Evolutionary conservation across 169 alveolate species (phyloP).

Genomic region (Eimeria maxima): DNA sequence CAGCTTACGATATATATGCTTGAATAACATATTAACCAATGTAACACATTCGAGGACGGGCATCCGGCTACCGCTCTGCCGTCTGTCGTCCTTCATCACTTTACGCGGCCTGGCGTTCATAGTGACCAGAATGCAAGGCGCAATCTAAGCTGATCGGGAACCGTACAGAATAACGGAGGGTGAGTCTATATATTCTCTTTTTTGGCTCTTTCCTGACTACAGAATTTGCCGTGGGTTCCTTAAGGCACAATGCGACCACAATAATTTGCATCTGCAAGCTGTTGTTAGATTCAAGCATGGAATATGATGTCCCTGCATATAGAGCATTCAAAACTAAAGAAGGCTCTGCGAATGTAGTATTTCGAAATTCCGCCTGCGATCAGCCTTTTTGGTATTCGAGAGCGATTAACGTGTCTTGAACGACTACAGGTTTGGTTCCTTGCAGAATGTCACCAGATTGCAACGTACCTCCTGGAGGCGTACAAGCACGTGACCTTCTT

Average conservation of each 20-base stretch:
- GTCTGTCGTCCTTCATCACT: background rate
- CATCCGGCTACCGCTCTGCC: background rate
- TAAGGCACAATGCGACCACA: no score
- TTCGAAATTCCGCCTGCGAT: background rate
- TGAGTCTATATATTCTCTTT: background rate
- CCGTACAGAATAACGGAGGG: background rate
- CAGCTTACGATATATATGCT: background rate
- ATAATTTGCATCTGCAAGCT: background rate
- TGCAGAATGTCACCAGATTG: background rate
- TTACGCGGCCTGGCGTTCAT: background rate
- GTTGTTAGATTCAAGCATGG: background rate
- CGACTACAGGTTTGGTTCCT: background rate
- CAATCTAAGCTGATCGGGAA: background rate
- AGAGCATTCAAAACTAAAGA: background rate
- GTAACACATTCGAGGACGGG: background rate
- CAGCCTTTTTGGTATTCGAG: background rate
- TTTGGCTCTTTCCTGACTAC: background rate
- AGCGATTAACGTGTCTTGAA: background rate
- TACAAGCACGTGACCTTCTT: background rate
- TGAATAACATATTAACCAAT: background rate
- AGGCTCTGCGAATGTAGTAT: background rate
- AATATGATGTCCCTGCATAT: background rate
- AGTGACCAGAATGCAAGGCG: background rate
- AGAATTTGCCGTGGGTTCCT: background rate
- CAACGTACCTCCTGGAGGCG: background rate